Percentiles rank a stretch among this genome's conserved stretches.
These are phyloP conservation scores for Geotrichum phurueaensis DNA, from an alignment of 1,139 yeast genomes.

Conservation along the genomic window DNA sequence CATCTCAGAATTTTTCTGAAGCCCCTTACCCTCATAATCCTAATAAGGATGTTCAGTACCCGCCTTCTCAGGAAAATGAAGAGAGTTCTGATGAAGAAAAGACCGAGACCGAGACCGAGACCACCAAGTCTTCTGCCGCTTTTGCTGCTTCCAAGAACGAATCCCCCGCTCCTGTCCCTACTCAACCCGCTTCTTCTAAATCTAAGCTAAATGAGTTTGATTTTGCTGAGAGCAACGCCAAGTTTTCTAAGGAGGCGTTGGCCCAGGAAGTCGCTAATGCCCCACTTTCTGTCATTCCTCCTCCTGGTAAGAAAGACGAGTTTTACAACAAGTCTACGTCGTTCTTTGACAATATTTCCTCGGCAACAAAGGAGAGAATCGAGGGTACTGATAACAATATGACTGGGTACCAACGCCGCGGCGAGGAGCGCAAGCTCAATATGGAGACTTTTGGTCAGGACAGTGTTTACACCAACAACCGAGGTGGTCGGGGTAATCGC, in stretches of 20 bases:
- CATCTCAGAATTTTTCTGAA: slow-evolving; percentile 1
- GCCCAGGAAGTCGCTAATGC: slow-evolving; percentile 22
- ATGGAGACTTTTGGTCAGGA: slow-evolving; percentile 64
- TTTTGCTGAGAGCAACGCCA: slow-evolving; percentile 66
- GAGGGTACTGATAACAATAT: slow-evolving; percentile 32
- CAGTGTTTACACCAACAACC: slow-evolving; percentile 25
- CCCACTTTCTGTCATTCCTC: slow-evolving; percentile 20
- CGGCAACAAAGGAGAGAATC: slow-evolving; percentile 39
- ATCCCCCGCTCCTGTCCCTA: slow-evolving; percentile 40
- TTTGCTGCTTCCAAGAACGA: slow-evolving; percentile 22
- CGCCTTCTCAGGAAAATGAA: not conserved
- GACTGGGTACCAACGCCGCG: slow-evolving; percentile 46
- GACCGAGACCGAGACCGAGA: not conserved
- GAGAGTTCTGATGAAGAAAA: not conserved
- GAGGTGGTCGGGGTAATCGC: slow-evolving; percentile 36
- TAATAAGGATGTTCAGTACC: not conserved
- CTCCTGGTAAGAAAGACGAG: slow-evolving; percentile 26
- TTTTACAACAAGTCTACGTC: slow-evolving; percentile 67
- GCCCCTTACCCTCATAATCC: slow-evolving; percentile 9
- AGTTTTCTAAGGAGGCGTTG: slow-evolving; percentile 39
- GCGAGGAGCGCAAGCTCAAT: slow-evolving; percentile 56
- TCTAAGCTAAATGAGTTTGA: slow-evolving; percentile 44
- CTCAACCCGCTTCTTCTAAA: slow-evolving; percentile 24
- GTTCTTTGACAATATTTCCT: slow-evolving; percentile 74
- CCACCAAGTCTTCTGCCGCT: not conserved